Evolutionary conservation across 2,329 filamentous ascomycete genomes (phyloP), one percentile per base, ranked within the genome.

Genomic region (Fragosphaeria purpurea): DNA sequence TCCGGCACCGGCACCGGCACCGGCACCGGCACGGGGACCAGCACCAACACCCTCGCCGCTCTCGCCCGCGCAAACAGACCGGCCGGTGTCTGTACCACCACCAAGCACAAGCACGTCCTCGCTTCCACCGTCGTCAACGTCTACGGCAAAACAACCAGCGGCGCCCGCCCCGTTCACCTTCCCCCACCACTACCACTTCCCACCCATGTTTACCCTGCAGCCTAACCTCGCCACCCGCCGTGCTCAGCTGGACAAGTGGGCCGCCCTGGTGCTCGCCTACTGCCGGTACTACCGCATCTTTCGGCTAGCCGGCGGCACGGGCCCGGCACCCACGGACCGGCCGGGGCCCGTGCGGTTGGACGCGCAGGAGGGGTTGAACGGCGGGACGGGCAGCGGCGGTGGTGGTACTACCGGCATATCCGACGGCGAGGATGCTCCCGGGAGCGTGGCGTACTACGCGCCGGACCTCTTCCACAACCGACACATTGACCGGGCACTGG

Each of bases 181-280:
- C 66, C 80, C 80, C 4, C 74, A 72, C 58, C 77, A 80, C 65
- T 85, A 89, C 75, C 71, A 73, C 70, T 91, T 88, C 72, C 87
- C 87, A 0, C 83, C 87, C 62, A 90, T 93, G 82, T 93, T 86
- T 79, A 89, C 85, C 50, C 81, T 80, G 50, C 87, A 93, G 67
- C 79, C 83, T 38, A 88, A 88, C 70, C 73, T 80, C 54, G 77
- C 78, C 34, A 91, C 86, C 8, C 83, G 77, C 63, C 79, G 83
- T 67, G 81, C 83, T 44, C 88, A 93, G 63, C 82, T 89, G 54
- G 73, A 78, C 53, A 90, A 90, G 68, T 98, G 93, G 93, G 82
- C 85, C n/a, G 67, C 79, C 35, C 79, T 96, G 12, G 80, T 97
- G 62, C 88, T 89, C 54, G 68, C 83, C 62, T 96, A 95, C 82